Base-by-base conservation (phyloP, 108 stramenopile genomes). In the Nitzschia inconspicua region DNA sequence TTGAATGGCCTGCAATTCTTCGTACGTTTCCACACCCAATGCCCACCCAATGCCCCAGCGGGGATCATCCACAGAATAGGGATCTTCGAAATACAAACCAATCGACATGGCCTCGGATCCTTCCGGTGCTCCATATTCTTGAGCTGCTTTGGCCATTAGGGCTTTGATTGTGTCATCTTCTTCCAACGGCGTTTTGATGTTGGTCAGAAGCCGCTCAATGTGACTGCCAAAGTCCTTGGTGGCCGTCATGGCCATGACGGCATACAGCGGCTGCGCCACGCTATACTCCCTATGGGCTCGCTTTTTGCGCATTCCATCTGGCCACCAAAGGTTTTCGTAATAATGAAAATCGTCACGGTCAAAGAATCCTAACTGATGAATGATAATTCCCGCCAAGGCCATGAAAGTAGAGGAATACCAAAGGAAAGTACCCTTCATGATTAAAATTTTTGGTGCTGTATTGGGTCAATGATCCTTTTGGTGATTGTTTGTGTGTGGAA, bases 31-130 rank as follows among this genome's bases (percentile, higher is more conserved):
- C 2, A 22, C 60, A 16, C 36, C 18, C 14, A 68, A 22, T 0
- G 57, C 56, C 57, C 57, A 68, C 2, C 66, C 66, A 26, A 59
- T 34, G 2, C 55, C 56, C 66, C 66, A 68, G 2, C 47, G 57
- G 41, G 66, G 66, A 27, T 49, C 10, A n/a, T 50, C 57, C 3
- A 31, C 49, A 1, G 31, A 6, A 6, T 28, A 40, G 5, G 66
- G 66, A 44, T 68, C 55, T 24, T 68, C 57, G 28, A 68, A 26
- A 24, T 47, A 68, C 13, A 68, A 18, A 10, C 66, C 66, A 1
- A 37, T 24, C 18, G 47, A 48, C 6, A 68, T 6, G 1, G 32
- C 44, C n/a, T 29, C 42, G n/a, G 57, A 14, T 14, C 57, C 41
- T 27, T 59, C 43, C 6, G 57, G 57, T 1, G 57, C 41, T 1